Conservation (phyloP, 176 grass and related monocot species). For the Musa troglodytarum region DNA sequence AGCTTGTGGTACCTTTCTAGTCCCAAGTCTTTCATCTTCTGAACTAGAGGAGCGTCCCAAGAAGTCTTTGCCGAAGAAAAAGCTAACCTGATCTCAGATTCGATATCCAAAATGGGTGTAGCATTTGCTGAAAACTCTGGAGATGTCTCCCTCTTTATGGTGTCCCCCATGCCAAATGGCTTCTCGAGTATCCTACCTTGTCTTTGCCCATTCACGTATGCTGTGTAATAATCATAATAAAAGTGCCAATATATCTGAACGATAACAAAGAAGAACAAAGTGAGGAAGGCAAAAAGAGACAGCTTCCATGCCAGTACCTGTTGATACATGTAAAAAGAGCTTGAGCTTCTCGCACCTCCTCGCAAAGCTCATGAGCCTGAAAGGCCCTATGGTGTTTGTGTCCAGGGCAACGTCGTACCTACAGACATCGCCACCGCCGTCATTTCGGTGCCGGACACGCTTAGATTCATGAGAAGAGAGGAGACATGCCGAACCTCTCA, state of each 20-base stretch:
- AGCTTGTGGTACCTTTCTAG: slow-evolving; percentile 38
- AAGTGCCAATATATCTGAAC: neutral
- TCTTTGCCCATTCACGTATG: slow-evolving; percentile 89
- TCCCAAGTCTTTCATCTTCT: slow-evolving; percentile 83
- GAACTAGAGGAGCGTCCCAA: slow-evolving; percentile 23
- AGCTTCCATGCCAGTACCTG: slow-evolving; percentile 36
- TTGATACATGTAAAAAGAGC: slow-evolving; percentile 88
- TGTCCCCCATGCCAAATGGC: slow-evolving; percentile 66
- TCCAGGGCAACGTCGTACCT: slow-evolving; percentile 89
- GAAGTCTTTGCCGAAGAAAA: slow-evolving; percentile 25
- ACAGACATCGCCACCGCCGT: slow-evolving; percentile 11
- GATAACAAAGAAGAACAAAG: neutral
- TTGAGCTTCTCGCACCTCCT: slow-evolving; percentile 59
- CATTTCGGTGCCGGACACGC: too few relatives aligned
- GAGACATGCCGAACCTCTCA: slow-evolving; percentile 50
- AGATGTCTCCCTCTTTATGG: slow-evolving; percentile 40
- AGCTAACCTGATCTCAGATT: slow-evolving; percentile 72
- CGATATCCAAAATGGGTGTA: slow-evolving; percentile 47
- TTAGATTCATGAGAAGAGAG: neutral
- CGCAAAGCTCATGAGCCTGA: slow-evolving; percentile 86
- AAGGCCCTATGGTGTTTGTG: slow-evolving; percentile 86
- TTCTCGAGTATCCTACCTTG: slow-evolving; percentile 69
- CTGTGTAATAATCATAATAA: slow-evolving; percentile 27
- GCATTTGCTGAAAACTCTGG: slow-evolving; percentile 17
- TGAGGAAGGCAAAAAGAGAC: neutral